Evolutionary conservation across 23 red algal species (phyloP).

Genomic region (Rhodosorus marinus): DNA sequence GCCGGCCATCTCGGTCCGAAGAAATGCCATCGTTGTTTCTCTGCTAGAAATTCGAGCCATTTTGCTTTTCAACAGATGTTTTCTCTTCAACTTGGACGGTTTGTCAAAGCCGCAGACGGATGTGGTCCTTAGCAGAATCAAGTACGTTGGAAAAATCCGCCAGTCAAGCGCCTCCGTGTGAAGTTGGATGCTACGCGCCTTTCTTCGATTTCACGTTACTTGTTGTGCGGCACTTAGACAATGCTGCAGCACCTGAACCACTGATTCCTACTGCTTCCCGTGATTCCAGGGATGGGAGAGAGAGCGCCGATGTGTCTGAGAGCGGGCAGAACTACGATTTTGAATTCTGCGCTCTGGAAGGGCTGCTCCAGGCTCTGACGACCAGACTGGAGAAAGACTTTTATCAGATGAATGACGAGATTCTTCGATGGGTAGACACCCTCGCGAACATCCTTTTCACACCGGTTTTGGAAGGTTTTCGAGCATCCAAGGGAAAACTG

Average conservation of each 20-base stretch:
- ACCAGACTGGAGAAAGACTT: constrained; percentile 55
- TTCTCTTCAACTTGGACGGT: constrained; percentile 8
- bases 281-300: too few relatives aligned
- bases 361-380: constrained; percentile 45
- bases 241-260: too few relatives aligned
- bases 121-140: too few relatives aligned
- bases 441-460: constrained; percentile 14
- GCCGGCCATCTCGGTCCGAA: constrained; percentile 9
- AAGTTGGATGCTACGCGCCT: too few relatives aligned
- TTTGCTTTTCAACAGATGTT: not conserved
- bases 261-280: too few relatives aligned
- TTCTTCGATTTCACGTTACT: too few relatives aligned
- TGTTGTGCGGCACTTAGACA: too few relatives aligned
- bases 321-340: too few relatives aligned
- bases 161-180: too few relatives aligned
- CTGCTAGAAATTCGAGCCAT: constrained; percentile 4
- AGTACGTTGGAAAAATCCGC: too few relatives aligned
- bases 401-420: constrained; percentile 22
- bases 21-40: constrained; percentile 3
- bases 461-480: constrained; percentile 49
- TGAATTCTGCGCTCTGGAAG: constrained; percentile 76
- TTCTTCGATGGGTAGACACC: constrained; percentile 16
- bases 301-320: too few relatives aligned
- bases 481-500: constrained; percentile 36
- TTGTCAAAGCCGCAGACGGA: too few relatives aligned